Evolutionary conservation across 208 protist species (phyloP).

Genomic region (Leishmania martiniquensis): DNA sequence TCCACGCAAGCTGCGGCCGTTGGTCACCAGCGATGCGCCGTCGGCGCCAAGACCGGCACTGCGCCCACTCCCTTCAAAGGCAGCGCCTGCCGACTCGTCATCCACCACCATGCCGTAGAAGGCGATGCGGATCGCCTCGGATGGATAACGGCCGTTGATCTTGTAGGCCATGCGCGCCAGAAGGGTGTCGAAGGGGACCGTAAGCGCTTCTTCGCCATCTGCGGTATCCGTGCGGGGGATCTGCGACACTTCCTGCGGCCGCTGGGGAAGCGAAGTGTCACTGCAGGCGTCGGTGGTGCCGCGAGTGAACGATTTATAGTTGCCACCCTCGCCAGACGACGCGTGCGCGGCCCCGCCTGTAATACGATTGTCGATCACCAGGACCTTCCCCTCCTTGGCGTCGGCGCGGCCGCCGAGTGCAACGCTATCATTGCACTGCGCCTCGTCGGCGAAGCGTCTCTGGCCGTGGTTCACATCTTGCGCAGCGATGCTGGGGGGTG

Average conservation of each 20-base stretch:
- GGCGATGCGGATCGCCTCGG: slow-evolving; percentile 58
- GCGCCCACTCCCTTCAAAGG: slow-evolving; percentile 12
- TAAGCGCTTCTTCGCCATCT: slow-evolving; percentile 20
- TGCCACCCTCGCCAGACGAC: background rate
- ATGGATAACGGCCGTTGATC: slow-evolving; percentile 75
- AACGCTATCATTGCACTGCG: background rate
- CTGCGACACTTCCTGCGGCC: background rate
- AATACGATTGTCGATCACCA: background rate
- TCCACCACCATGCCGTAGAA: slow-evolving; percentile 64
- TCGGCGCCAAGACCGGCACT: background rate
- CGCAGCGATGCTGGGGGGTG: background rate
- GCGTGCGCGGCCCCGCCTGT: background rate
- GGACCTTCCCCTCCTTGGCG: background rate
- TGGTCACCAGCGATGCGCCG: background rate
- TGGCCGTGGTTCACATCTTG: background rate
- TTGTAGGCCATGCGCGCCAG: slow-evolving; percentile 72
- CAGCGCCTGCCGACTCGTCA: slow-evolving; percentile 17
- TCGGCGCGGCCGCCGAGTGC: background rate
- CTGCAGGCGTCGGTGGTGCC: background rate
- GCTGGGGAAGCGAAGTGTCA: background rate
- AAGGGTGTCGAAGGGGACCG: slow-evolving; percentile 73
- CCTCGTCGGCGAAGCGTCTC: background rate
- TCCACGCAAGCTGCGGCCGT: slow-evolving; percentile 14
- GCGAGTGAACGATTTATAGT: background rate
- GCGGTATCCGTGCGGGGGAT: background rate